These are phyloP conservation scores for Plenodomus biglobosus DNA, from an alignment of 2,329 filamentous ascomycete genomes.

Conservation along the genomic window DNA sequence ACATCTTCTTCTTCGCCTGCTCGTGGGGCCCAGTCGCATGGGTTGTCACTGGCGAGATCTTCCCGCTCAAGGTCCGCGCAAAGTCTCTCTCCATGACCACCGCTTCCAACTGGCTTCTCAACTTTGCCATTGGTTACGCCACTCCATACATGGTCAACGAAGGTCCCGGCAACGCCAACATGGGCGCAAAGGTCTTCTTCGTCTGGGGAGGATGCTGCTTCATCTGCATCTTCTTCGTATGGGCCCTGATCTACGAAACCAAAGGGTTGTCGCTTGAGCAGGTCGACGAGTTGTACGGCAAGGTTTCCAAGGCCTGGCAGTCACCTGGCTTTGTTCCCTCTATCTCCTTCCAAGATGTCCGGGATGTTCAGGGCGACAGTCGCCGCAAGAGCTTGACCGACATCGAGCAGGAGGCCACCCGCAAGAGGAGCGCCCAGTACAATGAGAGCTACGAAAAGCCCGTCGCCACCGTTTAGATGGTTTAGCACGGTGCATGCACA, in stretches of 20 bases:
- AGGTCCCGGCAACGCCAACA: conserved; percentile 62
- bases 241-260: conserved; percentile 74
- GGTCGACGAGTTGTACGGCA: conserved; percentile 77
- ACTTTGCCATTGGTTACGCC: conserved; percentile 51
- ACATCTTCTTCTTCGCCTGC: conserved; percentile 79
- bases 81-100: conserved; percentile 56
- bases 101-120: conserved; percentile 54
- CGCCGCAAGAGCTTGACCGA: conserved; percentile 38
- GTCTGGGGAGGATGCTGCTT: conserved; percentile 58
- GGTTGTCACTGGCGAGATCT: conserved; percentile 54
- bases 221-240: conserved; percentile 66
- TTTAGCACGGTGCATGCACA: background rate
- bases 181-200: conserved; percentile 60
- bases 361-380: conserved; percentile 27
- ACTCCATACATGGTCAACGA: conserved; percentile 72
- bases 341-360: conserved; percentile 43
- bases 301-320: conserved; percentile 70
- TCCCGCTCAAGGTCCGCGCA: conserved; percentile 51
- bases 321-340: conserved; percentile 65
- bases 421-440: conserved; percentile 41
- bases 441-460: conserved; percentile 24
- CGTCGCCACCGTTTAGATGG: conserved; percentile 1
- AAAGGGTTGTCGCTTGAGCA: conserved; percentile 77
- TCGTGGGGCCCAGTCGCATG: conserved; percentile 78
- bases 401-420: conserved; percentile 31